Conservation (phyloP, 2,329 filamentous ascomycete genomes). For the Lecanosticta acicola region DNA sequence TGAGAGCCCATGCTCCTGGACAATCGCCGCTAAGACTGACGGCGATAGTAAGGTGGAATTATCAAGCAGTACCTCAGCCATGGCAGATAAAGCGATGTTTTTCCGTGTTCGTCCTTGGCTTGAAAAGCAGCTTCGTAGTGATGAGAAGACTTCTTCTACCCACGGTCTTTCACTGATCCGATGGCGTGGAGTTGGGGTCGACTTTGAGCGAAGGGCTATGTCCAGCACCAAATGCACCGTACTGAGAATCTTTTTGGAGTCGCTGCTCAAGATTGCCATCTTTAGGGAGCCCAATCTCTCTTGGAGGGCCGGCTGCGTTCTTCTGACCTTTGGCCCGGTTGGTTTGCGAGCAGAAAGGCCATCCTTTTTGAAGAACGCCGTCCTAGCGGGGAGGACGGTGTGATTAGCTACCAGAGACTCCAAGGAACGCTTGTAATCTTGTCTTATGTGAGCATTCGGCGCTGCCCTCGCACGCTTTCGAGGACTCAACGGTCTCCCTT, state of each 20-base stretch:
- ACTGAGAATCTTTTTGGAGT: conserved; percentile 1
- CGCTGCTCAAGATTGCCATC: conserved; percentile 1
- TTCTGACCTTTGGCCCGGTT: neutral
- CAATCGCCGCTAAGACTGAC: conserved; percentile 13
- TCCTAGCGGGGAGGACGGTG: conserved; percentile 37
- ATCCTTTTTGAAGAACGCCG: conserved; percentile 31
- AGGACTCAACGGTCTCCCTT: neutral
- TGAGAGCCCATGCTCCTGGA: conserved; percentile 10
- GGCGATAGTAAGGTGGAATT: conserved; percentile 15
- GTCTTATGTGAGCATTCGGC: neutral
- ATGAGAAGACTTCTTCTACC: conserved; percentile 39
- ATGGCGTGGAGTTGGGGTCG: conserved; percentile 37
- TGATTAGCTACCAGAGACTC: conserved; percentile 37
- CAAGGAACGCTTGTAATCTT: conserved; percentile 6
- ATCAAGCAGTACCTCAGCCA: conserved; percentile 22
- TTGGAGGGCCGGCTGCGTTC: conserved; percentile 2
- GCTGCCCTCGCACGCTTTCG: conserved; percentile 22
- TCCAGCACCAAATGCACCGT: conserved; percentile 33
- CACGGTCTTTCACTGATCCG: conserved; percentile 39
- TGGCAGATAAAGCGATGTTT: conserved; percentile 18
- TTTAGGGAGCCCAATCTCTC: conserved; percentile 8
- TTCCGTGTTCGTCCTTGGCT: conserved; percentile 19
- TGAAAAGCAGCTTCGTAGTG: conserved; percentile 32
- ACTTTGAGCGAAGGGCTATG: conserved; percentile 38
- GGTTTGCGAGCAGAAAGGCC: conserved; percentile 7